Evolutionary conservation across 2,329 filamentous ascomycete genomes (phyloP).

Genomic region (Byssochlamys sp.): DNA sequence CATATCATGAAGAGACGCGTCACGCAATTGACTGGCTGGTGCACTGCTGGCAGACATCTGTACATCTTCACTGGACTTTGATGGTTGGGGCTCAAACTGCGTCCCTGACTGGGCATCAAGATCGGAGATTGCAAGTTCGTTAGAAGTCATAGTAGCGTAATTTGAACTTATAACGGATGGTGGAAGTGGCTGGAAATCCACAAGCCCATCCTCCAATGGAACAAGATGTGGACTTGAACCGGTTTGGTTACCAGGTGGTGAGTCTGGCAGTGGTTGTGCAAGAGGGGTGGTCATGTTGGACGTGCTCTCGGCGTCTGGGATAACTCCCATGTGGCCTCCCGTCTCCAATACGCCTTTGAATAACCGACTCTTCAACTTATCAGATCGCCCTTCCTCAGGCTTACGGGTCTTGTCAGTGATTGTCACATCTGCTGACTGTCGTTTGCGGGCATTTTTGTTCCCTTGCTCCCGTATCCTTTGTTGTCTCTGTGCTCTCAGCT

Average conservation of each 20-base stretch:
- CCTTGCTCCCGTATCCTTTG: constrained; percentile 13
- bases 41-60: constrained; percentile 12
- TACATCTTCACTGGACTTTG: constrained; percentile 16
- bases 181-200: constrained; percentile 33
- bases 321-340: constrained; percentile 21
- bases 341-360: constrained; percentile 36
- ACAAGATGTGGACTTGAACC: constrained; percentile 20
- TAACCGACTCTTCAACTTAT: constrained; percentile 33
- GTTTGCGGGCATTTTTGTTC: constrained; percentile 15
- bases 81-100: constrained; percentile 14
- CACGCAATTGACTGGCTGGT: constrained; percentile 15
- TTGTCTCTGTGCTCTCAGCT: constrained; percentile 28
- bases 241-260: constrained; percentile 23
- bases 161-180: constrained; percentile 35
- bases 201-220: constrained; percentile 24
- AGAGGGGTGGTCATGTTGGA: constrained; percentile 50
- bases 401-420: constrained; percentile 16
- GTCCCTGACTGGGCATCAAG: constrained; percentile 11
- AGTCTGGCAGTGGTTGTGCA: constrained; percentile 39
- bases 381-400: constrained; percentile 23
- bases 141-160: constrained; percentile 16
- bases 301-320: constrained; percentile 38
- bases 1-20: constrained; percentile 12
- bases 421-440: constrained; percentile 21
- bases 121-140: constrained; percentile 22